Base-by-base conservation (phyloP, 305 asterid species). In the Plantago coronopus region DNA sequence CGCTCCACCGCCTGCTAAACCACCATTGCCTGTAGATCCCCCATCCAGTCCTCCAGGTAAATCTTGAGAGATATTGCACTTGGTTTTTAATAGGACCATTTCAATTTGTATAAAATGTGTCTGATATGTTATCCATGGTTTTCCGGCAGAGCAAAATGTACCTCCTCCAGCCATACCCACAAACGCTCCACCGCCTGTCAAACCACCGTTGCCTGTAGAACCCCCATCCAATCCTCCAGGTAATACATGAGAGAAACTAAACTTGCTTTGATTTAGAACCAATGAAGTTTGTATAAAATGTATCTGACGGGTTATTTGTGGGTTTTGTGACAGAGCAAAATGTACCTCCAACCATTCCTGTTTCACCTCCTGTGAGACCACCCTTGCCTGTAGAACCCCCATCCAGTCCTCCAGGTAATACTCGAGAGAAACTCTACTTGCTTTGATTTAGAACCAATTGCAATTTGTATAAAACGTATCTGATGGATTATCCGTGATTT, bases 191-290 rank as follows among this genome's bases (percentile, higher is more conserved):
- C 79, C 81, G 62, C 73, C 77, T 38, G 48, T 46, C 45, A 65
- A 47, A 55, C 83, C 79, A 54, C 81, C 79, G 47, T 48, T 62
- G 19, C 76, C 76, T 9, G 63, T 53, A 67, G 69, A 69, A 59
- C 80, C 96, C 55, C 90, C 89, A 16, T 65, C 83, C 57, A 74
- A 61, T 68, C 76, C 87, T 63, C 81, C 95, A 83, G 97, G 97
- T 87, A 74, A 62, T 40, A 40, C 18, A 22, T 22, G 19, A 51
- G 11, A n/a, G 18, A 34, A 34, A 31, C 27, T 62, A 48, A 63
- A 29, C 61, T 64, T 61, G 47, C 62, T 40, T 69, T 19, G 11
- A 23, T 59, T 70, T 25, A 58, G 63, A 6, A 48, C 3, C 18
- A 7, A 5, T 48, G 54, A 3, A 15, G 18, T 48, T 10, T 48